Evolutionary conservation across 768 basidiomycete genomes (phyloP).

Genomic region (Phylloporus arenicola): DNA sequence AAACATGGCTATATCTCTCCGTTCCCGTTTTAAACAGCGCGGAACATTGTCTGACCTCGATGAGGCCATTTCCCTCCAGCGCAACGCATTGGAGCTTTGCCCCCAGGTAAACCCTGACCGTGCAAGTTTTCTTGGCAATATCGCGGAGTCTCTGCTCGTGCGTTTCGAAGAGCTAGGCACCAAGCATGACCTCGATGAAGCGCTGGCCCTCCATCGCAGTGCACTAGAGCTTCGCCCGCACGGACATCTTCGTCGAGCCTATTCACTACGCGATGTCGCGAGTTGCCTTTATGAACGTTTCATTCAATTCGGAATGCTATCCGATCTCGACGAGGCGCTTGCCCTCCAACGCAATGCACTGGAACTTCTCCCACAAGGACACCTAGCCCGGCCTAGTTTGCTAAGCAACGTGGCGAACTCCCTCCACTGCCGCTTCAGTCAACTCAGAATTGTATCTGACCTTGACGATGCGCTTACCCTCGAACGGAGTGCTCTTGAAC

Average conservation of each 20-base stretch:
- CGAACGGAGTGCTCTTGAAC: neutral
- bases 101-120: slow-evolving; percentile 2
- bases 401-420: neutral
- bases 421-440: neutral
- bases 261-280: neutral
- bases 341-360: neutral
- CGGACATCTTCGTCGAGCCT: neutral
- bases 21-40: neutral
- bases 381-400: neutral
- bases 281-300: neutral
- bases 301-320: neutral
- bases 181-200: slow-evolving; percentile 13
- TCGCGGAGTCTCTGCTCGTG: slow-evolving; percentile 10
- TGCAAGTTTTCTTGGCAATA: slow-evolving; percentile 5
- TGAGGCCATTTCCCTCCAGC: neutral
- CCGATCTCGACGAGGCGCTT: slow-evolving; percentile 1
- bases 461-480: neutral
- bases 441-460: neutral
- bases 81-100: neutral
- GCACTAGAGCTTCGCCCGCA: neutral
- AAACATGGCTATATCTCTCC: neutral
- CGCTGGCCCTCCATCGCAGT: slow-evolving; percentile 9
- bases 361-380: neutral
- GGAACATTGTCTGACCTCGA: slow-evolving; percentile 1
- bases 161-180: neutral